Percentiles rank a stretch among this genome's conserved stretches.
These are phyloP conservation scores for Penicillium longicatenatum DNA, from an alignment of 495 filamentous ascomycete genomes.

Conservation along the genomic window DNA sequence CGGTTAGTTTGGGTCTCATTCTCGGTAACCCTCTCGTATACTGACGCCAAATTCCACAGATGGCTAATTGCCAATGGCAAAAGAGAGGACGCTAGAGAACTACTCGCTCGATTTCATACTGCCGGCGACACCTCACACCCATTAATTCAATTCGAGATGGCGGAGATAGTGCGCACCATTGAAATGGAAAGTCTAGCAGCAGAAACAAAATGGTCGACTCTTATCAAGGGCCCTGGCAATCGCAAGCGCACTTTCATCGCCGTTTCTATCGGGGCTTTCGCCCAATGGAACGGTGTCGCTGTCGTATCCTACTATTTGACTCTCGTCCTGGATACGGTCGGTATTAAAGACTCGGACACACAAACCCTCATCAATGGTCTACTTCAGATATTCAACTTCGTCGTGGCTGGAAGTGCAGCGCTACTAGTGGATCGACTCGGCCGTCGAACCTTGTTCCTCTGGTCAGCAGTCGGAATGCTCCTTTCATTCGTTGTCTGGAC, in stretches of 20 bases:
- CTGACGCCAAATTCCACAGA: slow-evolving; percentile 12
- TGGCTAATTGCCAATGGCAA: slow-evolving; percentile 45
- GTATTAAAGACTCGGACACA: slow-evolving; percentile 27
- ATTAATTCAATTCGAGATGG: slow-evolving; percentile 32
- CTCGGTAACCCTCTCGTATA: too few species aligned
- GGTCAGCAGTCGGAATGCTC: slow-evolving; percentile 58
- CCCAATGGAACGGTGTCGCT: too few species aligned
- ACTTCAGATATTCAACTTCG: slow-evolving; percentile 39
- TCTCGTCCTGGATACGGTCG: slow-evolving; percentile 38
- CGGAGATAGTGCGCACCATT: too few species aligned
- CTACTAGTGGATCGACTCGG: slow-evolving; percentile 58
- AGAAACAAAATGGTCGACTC: too few species aligned
- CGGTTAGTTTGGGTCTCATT: too few species aligned
- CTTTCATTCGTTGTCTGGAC: slow-evolving; percentile 57
- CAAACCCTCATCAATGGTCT: slow-evolving; percentile 34
- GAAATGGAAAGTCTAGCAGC: too few species aligned
- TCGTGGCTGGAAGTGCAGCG: slow-evolving; percentile 53
- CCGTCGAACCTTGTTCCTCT: slow-evolving; percentile 57
- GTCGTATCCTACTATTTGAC: slow-evolving; percentile 60
- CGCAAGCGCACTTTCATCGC: too few species aligned
- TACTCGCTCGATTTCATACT: slow-evolving; percentile 37
- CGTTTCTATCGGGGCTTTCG: too few species aligned
- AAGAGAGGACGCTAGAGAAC: slow-evolving; percentile 34
- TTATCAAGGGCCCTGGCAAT: slow-evolving; percentile 60
- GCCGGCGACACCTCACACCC: slow-evolving; percentile 22